phyloP scores from a whole-genome alignment of 176 grass and related monocot genomes.

The Lolium multiflorum region DNA sequence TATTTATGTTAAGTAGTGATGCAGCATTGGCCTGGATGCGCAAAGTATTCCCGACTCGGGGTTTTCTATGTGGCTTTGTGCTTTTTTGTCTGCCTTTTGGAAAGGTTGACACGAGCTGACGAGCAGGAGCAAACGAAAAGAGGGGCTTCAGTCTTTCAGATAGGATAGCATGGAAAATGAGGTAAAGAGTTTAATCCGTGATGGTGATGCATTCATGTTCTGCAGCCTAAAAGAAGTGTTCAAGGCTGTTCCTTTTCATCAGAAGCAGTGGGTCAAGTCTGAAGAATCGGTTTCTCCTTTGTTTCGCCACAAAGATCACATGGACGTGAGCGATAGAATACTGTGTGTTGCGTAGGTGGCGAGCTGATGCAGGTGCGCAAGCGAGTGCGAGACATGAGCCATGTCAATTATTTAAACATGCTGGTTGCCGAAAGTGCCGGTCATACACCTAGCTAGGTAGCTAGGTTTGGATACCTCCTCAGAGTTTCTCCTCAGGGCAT shows the following conservation, averaged over 20 bases:
- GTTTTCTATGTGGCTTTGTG: neutral
- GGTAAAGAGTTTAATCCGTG: slow-evolving; percentile 33
- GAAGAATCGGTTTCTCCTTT: slow-evolving; percentile 39
- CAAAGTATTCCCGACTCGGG: neutral
- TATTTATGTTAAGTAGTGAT: neutral
- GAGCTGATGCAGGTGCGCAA: too few relatives aligned
- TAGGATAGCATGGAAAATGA: slow-evolving; percentile 28
- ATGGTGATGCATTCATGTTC: slow-evolving; percentile 42
- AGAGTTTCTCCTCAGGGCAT: too few relatives aligned
- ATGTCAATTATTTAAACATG: neutral
- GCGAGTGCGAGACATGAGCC: too few relatives aligned
- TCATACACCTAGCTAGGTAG: neutral
- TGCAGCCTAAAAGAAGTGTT: slow-evolving; percentile 23
- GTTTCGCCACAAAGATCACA: slow-evolving; percentile 50
- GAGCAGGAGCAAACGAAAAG: neutral
- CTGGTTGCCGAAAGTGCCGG: slow-evolving; percentile 41
- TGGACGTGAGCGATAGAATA: slow-evolving; percentile 29
- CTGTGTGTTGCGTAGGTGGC: neutral
- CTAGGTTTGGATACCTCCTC: neutral
- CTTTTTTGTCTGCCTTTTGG: slow-evolving; percentile 41
- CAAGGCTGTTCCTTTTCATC: slow-evolving; percentile 29
- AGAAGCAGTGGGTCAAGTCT: slow-evolving; percentile 40
- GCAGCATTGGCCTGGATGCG: neutral
- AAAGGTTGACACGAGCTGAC: neutral
- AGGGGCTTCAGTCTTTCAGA: neutral